A percentile compares a stretch with the other conserved stretches of the same genome.
Evolutionary conservation across 768 basidiomycete genomes (phyloP).

Genomic region (Trametopsis cervina): DNA sequence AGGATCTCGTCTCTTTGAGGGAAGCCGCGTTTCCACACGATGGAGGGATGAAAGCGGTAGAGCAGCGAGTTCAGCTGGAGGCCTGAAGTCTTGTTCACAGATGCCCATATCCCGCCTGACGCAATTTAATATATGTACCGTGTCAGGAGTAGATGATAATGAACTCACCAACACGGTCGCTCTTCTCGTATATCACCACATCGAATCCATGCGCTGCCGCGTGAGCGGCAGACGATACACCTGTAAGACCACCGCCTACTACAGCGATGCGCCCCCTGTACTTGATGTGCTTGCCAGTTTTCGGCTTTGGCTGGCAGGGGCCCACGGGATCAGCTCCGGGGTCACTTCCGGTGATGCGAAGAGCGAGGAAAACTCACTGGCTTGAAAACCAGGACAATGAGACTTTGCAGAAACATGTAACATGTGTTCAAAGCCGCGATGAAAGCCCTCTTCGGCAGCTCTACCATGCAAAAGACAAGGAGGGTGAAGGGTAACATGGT

Average conservation of each 20-base stretch:
- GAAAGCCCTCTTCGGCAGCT: constrained; percentile 1
- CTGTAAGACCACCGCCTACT: constrained; percentile 45
- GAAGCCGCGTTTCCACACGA: constrained; percentile 37
- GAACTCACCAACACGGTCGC: constrained; percentile 18
- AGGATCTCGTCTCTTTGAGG: constrained; percentile 46
- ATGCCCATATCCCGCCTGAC: constrained; percentile 43
- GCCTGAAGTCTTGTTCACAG: constrained; percentile 43
- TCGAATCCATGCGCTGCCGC: constrained; percentile 46
- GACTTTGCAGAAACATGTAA: not conserved
- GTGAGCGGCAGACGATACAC: constrained; percentile 47
- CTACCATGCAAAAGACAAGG: constrained; percentile 1
- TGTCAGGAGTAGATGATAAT: not conserved
- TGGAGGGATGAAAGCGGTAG: constrained; percentile 44
- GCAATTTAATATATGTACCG: constrained; percentile 10
- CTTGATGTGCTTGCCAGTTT: constrained; percentile 19
- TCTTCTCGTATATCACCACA: constrained; percentile 40
- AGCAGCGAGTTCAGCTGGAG: constrained; percentile 44
- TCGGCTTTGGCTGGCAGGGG: not conserved
- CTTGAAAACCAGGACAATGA: constrained; percentile 1
- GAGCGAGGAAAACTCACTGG: not conserved
- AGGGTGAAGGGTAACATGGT: constrained; percentile 1
- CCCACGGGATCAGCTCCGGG: not conserved
- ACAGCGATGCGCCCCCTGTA: constrained; percentile 40
- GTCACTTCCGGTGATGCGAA: not conserved
- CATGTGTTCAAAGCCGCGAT: not conserved